These are phyloP conservation scores for Epichloe hybrida DNA, from an alignment of 2,329 filamentous ascomycete genomes.

Conservation along the genomic window DNA sequence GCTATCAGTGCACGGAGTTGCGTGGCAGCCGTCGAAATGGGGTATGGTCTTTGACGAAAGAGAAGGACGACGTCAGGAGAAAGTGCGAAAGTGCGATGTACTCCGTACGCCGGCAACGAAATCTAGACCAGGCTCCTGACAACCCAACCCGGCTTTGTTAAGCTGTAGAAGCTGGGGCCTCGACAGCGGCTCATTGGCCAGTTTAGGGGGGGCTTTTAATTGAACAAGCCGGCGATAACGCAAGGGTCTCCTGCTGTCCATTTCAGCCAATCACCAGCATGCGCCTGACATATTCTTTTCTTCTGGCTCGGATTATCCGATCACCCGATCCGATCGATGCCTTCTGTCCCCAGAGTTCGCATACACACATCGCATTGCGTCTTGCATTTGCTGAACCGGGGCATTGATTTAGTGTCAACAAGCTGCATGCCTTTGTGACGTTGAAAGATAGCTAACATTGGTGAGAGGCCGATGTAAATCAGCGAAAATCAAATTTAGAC, in stretches of 20 bases:
- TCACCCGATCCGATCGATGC: not conserved
- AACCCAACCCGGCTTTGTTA: too few relatives aligned
- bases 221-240: not conserved
- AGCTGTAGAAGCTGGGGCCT: not conserved
- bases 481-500: not conserved
- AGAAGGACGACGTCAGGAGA: not conserved
- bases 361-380: too few relatives aligned
- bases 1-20: constrained; percentile 1
- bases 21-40: constrained; percentile 1
- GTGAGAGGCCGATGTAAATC: too few relatives aligned
- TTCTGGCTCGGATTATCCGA: not conserved
- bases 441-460: too few relatives aligned
- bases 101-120: too few relatives aligned
- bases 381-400: too few relatives aligned
- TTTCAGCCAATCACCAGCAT: not conserved
- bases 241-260: not conserved
- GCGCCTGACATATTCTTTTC: not conserved
- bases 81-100: not conserved
- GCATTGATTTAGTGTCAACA: too few relatives aligned
- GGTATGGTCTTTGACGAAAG: not conserved
- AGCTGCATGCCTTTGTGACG: too few relatives aligned
- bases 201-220: not conserved
- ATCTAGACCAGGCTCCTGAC: not conserved
- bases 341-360: not conserved
- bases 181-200: not conserved